Evolutionary conservation across 495 filamentous ascomycete genomes (phyloP).

Genomic region (Pyronema domesticum): DNA sequence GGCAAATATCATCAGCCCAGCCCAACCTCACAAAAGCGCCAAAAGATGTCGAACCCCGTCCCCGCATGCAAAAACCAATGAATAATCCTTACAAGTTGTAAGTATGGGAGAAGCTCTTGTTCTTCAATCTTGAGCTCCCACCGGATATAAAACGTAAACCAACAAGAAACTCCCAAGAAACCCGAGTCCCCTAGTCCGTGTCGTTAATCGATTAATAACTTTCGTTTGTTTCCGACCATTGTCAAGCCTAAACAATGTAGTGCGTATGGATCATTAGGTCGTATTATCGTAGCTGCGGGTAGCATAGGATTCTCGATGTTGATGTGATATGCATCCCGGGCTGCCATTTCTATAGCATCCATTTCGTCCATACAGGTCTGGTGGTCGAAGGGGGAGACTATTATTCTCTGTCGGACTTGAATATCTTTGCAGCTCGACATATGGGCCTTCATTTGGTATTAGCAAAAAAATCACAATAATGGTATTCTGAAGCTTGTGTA

Average conservation of each 20-base stretch:
- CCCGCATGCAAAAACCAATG: too few relatives aligned
- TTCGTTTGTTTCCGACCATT: constrained; percentile 69
- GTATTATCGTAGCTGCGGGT: constrained; percentile 63
- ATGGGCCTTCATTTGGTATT: constrained; percentile 44
- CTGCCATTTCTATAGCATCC: constrained; percentile 89
- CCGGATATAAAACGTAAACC: too few relatives aligned
- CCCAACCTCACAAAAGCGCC: too few relatives aligned
- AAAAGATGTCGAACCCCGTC: too few relatives aligned
- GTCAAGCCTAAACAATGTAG: constrained; percentile 64
- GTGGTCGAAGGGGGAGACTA: constrained; percentile 90
- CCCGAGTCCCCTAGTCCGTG: too few relatives aligned
- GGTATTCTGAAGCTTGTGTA: neutral
- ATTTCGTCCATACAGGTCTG: constrained; percentile 94
- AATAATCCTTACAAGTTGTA: too few relatives aligned
- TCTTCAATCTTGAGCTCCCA: too few relatives aligned
- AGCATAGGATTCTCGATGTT: constrained; percentile 78
- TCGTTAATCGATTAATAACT: constrained; percentile 71
- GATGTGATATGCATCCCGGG: constrained; percentile 74
- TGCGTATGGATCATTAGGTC: constrained; percentile 56
- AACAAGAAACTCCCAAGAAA: too few relatives aligned
- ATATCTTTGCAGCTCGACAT: constrained; percentile 86
- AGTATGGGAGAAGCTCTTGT: too few relatives aligned
- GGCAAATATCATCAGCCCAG: too few relatives aligned
- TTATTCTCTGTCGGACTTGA: constrained; percentile 74
- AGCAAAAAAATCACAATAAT: constrained; percentile 15